phyloP scores from a whole-genome alignment of 2,329 filamentous ascomycete genomes.

The Colletotrichum melonis region DNA sequence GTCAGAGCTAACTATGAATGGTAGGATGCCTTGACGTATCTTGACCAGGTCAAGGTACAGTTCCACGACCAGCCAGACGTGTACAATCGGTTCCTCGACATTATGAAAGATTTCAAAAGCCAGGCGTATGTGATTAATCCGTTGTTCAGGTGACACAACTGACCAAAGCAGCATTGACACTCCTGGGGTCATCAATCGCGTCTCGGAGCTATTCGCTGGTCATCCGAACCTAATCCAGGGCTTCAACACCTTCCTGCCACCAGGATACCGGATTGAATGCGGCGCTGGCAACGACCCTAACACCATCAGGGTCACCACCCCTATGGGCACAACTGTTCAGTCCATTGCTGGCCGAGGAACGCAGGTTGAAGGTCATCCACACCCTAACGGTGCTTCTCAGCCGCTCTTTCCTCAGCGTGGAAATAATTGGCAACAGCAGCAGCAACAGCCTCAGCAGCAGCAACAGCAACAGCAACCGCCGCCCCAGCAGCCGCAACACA shows the following conservation, averaged over 20 bases:
- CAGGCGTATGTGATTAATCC: slow-evolving; percentile 75
- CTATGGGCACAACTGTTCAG: slow-evolving; percentile 95
- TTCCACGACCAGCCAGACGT: slow-evolving; percentile 98
- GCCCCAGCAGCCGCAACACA: slow-evolving; percentile 63
- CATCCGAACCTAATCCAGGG: slow-evolving; percentile 96
- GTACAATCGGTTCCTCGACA: slow-evolving; percentile 96
- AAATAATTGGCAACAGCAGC: slow-evolving; percentile 65
- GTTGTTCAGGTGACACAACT: slow-evolving; percentile 36
- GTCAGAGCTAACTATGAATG: slow-evolving; percentile 13
- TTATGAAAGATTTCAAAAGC: slow-evolving; percentile 99
- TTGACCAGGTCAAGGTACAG: slow-evolving; percentile 98
- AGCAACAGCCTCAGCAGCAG: neutral
- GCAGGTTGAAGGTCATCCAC: slow-evolving; percentile 56
- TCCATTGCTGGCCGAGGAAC: slow-evolving; percentile 74
- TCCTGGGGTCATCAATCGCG: slow-evolving; percentile 94
- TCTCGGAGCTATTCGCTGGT: slow-evolving; percentile 94
- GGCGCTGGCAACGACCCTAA: slow-evolving; percentile 94
- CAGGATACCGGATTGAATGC: slow-evolving; percentile 96
- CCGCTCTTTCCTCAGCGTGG: slow-evolving; percentile 60
- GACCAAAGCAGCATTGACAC: slow-evolving; percentile 81
- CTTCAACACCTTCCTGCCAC: slow-evolving; percentile 97
- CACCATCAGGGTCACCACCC: slow-evolving; percentile 95
- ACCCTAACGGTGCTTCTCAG: slow-evolving; percentile 50
- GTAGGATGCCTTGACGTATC: slow-evolving; percentile 85
- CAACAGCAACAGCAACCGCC: slow-evolving; percentile 6